Evolutionary conservation across 2,329 filamentous ascomycete genomes (phyloP).

Genomic region (Fusarium humuli): DNA sequence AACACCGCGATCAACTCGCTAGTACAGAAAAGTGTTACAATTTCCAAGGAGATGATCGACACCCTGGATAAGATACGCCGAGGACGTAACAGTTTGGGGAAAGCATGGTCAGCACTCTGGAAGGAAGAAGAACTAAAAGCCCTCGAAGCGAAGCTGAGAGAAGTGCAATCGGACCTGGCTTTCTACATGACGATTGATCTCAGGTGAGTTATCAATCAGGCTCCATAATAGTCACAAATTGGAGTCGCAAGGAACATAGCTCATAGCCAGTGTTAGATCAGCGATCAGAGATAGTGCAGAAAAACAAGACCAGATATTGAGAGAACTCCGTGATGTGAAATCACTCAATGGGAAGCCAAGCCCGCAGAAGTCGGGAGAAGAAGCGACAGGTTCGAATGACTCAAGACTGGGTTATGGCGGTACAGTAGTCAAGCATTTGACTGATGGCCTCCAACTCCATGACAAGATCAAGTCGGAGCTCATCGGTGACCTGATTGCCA

Average conservation of each 20-base stretch:
- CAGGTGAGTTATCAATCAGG: not conserved
- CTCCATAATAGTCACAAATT: accelerated
- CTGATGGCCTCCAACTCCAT: not conserved
- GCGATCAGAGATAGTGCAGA: not conserved
- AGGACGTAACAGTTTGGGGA: not conserved
- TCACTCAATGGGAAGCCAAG: accelerated
- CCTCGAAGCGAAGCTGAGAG: not conserved
- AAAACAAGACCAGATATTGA: not conserved
- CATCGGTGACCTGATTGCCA: not conserved
- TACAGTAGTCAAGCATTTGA: not conserved
- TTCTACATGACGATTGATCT: conserved; percentile 2
- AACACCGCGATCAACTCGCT: not conserved
- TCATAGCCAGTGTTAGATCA: not conserved
- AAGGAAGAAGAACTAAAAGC: conserved; percentile 2
- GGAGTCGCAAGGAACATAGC: not conserved
- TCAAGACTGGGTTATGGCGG: not conserved
- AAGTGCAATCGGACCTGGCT: not conserved
- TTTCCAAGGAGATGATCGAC: not conserved
- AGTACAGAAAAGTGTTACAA: not conserved
- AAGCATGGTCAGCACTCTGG: conserved; percentile 3
- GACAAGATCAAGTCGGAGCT: not conserved
- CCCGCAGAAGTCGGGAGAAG: accelerated
- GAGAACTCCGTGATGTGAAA: not conserved
- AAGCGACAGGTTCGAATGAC: no score
- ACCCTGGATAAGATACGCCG: not conserved